Evolutionary conservation across 495 filamentous ascomycete genomes (phyloP), one percentile per base, ranked within the genome.

Genomic region (Bacidia rubella): DNA sequence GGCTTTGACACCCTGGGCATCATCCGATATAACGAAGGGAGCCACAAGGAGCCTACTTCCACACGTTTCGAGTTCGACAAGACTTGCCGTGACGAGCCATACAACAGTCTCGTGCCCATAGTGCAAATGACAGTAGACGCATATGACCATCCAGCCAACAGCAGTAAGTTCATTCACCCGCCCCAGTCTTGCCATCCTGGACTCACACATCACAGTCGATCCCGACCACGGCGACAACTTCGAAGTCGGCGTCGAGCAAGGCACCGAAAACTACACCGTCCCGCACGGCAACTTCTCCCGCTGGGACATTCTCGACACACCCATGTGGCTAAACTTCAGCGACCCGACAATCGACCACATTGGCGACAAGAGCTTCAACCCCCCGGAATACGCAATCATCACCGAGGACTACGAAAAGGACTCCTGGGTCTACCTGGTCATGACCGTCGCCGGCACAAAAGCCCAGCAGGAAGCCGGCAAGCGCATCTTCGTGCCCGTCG

Each of bases 41-140:
- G 47, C 26, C 46, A 12, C 10, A 50, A 42, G 3, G n/a, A 10
- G 19, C 47, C 54, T 11, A 47, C 54, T 21, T 49, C 53, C 21
- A 55, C 32, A 21, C 5, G 22, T 3, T 55, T 49, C 19, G 23
- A 44, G 7, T 55, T 55, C 39, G 38, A 49, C 11, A 55, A 53
- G 20, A 51, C 45, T 1, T 67, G 65, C 42, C 59, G 57, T 9
- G 62, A 60, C 29, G 57, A 68, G 42, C 67, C 68, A 11, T 25
- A 56, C 7, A 54, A 43, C n/a, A 61, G 47, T 23, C 57, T 68
- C 11, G 61, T 67, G 7, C 70, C 70, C 4, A 52, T 55, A 21
- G 47, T 55, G 2, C 23, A 21, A n/a, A 57, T 47, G 47, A 38
- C 24, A 2, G 56, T 58, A 27, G 48, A 42, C 15, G 24, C 17